phyloP scores from a whole-genome alignment of 805 yeast genomes.

The Teunomyces atbi region DNA sequence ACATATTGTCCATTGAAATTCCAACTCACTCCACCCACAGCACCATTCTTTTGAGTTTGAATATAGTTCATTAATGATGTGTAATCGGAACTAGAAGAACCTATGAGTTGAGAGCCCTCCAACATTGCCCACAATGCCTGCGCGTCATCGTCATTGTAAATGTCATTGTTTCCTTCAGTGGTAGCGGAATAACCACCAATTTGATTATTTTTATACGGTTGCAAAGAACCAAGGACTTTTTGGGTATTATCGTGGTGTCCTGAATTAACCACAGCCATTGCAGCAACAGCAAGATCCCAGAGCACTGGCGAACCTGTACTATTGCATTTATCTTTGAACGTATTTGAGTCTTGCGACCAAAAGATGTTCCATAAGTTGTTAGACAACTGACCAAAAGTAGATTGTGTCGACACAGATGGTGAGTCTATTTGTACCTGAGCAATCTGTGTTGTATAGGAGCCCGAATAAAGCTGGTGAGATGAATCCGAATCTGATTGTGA shows the following conservation, averaged over 20 bases:
- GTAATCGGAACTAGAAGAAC: constrained; percentile 13
- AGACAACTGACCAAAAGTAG: constrained; percentile 10
- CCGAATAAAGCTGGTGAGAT: background rate
- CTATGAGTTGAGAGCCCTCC: constrained; percentile 18
- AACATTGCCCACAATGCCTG: constrained; percentile 27
- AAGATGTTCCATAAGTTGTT: constrained; percentile 11
- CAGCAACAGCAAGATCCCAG: constrained; percentile 27
- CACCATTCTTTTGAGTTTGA: constrained; percentile 15
- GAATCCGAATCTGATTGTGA: background rate
- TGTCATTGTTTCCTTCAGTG: constrained; percentile 19
- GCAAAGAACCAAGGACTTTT: constrained; percentile 12
- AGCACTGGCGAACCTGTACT: constrained; percentile 14
- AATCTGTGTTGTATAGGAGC: background rate
- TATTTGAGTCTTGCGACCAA: constrained; percentile 10
- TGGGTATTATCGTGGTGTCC: constrained; percentile 13
- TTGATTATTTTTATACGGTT: constrained; percentile 16
- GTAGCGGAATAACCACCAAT: constrained; percentile 25
- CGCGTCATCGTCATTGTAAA: constrained; percentile 30
- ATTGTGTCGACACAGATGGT: constrained; percentile 13
- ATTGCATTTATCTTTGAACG: constrained; percentile 17
- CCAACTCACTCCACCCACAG: constrained; percentile 27
- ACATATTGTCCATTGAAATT: constrained; percentile 17
- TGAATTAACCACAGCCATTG: constrained; percentile 16
- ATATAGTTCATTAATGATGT: constrained; percentile 13
- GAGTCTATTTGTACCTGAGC: constrained; percentile 7